Base-by-base conservation (phyloP, 345 rosid genomes). In the Boechera retrofracta region DNA sequence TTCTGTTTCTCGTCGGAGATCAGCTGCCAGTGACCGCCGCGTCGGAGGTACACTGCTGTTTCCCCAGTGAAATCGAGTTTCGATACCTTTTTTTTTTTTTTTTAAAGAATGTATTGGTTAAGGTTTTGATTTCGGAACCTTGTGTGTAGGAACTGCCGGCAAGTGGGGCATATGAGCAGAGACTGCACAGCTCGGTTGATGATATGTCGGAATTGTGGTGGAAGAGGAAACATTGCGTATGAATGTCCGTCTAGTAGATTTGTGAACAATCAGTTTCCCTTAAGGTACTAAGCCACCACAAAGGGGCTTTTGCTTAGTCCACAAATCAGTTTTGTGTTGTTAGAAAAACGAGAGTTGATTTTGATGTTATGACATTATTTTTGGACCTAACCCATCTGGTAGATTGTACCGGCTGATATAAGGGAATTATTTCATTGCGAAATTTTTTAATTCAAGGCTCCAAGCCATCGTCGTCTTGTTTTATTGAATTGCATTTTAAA, bases 181-280 rank as follows among this genome's bases (percentile, higher is more conserved):
- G 97, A 93, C 52, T 93, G 97, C 83, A 66, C 83, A 85, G 93
- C 85, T 6, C 84, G 90, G 7, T 56, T 88, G 72, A 90, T 88
- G 89, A 84, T 88, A 64, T 93, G 97, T 78, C 88, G 86, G 83
- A 91, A 89, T 76, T 91, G 97, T 47, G 98, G 98, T 8, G 97
- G 97, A 32, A 82, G 97, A 54, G 98, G 98, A 69, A 97, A 93
- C 73, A 70, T 85, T 13, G 97, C 95, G 0, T 77, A 86, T 16
- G 93, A 91, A 73, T 91, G 98, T 26, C 95, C 95, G 35, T 89
- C 92, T 2, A 89, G 79, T 45, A 88, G 95, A 83, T 74, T 86
- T 68, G 52, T 88, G 86, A 90, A 88, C 54, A 89, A 36, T n/a
- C 62, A 15, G 58, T 51, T 21, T 51, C 21, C 45, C n/a, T 18